Base-by-base conservation (phyloP, 2,329 filamentous ascomycete genomes). In the Escovopsis sp. region DNA sequence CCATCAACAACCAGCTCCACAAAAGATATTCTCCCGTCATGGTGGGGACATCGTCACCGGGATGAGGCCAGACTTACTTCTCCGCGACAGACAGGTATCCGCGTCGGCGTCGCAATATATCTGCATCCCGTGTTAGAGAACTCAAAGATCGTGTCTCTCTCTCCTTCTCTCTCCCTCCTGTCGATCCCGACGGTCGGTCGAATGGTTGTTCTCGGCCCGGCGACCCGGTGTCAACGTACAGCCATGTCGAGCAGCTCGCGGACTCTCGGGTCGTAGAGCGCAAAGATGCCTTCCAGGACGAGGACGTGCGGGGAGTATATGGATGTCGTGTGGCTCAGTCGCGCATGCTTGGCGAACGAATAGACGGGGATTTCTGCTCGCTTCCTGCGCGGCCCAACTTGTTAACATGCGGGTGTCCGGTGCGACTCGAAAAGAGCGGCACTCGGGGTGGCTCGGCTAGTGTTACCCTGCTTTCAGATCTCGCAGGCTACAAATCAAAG, bases 301-400 rank as follows among this genome's bases (percentile, higher is more conserved):
- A 98, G 69, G 20, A 98, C 91, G 61, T 94, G 91, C 1, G 91
- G 91, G 5, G 91, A 96, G 58, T 98, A 98, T 46, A 98, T 85
- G 1, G 84, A 81, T 0, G 83, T 93, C 0, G 87, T 94, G 49
- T 83, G 71, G 10, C 80, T 70, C 38, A 88, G 60, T 38, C 91
- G 77, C 47, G 84, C 77, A 62, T 98, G 91, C 57, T 94, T 83
- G 50, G 85, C 76, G 60, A 98, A 98, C 0, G 91, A 98, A 59
- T 98, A 98, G 10, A 94, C 71, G 0, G 91, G 91, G 42, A 98
- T 86, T 51, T 96, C 86, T 41, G 87, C 83, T 56, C 84, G 81
- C 60, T 84, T 86, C 45, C 84, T 89, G 51, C 24, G 45, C 40
- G 29, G 15, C 10, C 12, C 25, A 24, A 38, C 43, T 14, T 40